phyloP scores from a whole-genome alignment of 768 basidiomycete species.

The Galerina sulciceps region DNA sequence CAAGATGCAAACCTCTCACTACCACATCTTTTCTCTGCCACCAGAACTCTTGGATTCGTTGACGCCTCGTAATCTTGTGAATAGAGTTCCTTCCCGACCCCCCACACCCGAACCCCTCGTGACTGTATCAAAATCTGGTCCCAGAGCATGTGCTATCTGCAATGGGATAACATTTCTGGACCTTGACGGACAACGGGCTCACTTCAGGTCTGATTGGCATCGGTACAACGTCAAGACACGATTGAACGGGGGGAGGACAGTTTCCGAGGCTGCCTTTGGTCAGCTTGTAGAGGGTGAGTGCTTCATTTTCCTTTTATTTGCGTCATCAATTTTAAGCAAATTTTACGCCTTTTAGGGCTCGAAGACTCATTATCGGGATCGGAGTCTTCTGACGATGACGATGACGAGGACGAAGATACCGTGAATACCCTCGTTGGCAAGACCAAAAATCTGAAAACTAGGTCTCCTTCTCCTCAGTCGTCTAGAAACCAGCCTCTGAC shows the following conservation, averaged over 20 bases:
- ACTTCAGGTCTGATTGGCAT: conserved; percentile 98
- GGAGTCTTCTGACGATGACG: conserved; percentile 69
- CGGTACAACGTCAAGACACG: conserved; percentile 93
- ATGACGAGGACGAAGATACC: conserved; percentile 62
- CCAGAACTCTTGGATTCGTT: conserved; percentile 69
- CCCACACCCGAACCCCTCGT: conserved; percentile 36
- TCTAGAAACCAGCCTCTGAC: conserved; percentile 48
- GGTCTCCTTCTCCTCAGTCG: conserved; percentile 52
- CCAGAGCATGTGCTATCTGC: conserved; percentile 74
- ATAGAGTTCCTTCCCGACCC: conserved; percentile 38
- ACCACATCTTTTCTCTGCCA: conserved; percentile 77
- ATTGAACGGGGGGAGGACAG: conserved; percentile 61
- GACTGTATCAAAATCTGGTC: conserved; percentile 38
- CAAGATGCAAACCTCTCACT: conserved; percentile 40
- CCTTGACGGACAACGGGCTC: conserved; percentile 81
- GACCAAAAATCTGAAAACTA: conserved; percentile 45
- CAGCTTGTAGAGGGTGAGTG: conserved; percentile 80
- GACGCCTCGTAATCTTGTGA: conserved; percentile 65
- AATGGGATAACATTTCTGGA: conserved; percentile 69
- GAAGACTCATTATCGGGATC: conserved; percentile 94
- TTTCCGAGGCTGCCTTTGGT: conserved; percentile 74
- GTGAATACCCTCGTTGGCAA: conserved; percentile 71
- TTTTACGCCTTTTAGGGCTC: conserved; percentile 33
- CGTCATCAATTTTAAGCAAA: not conserved
- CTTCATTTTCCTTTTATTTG: not conserved